Base-by-base conservation (phyloP, 2,329 filamentous ascomycete species). In the Hansfordia pulvinata region DNA sequence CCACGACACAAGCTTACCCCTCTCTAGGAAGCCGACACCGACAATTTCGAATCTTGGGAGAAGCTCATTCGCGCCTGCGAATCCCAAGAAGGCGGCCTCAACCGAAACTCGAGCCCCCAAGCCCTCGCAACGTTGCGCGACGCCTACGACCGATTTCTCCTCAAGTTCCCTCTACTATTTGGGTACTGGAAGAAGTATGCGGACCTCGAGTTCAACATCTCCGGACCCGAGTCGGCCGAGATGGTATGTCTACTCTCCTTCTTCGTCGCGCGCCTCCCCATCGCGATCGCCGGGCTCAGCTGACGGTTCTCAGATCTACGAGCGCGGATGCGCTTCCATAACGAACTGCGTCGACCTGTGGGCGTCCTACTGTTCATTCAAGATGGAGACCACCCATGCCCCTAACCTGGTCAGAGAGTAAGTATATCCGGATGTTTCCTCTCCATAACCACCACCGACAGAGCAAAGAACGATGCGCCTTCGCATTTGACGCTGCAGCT, bases 181-280 rank as follows among this genome's bases (percentile, higher is more conserved):
- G 90, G 88, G 27, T 98, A 96, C 60, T 98, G 90, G 90, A 96
- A 96, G 62, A 96, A 94, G 52, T 98, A 96, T 65, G 90, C 90
- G 46, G 88, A 96, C 45, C 67, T 93, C 36, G 90, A 98, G 48
- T 98, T 98, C 58, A 85, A 85, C 26, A 93, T 98, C 38, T 85
- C 85, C 4, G 90, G 90, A 11, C 92, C 90, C 5, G 90, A 98
- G 60, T 88, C 88, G 22, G 90, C 90, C 28, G 90, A 96, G 54
- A 92, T 94, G 80, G 85, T 93, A 36, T 27, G 15, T 8, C 30
- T 27, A 3, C 17, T 21, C 16, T 16, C 17, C 17, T 8, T 17
- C 26, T 13, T 17, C 14, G 13, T 12, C 11, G 3, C 15, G 13
- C 22, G 21, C 6, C 14, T 19, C 12, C 8, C n/a, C n/a, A n/a